Evolutionary conservation across 1,284 basidiomycete species (phyloP).

Genomic region (Melampsora occidentalis): DNA sequence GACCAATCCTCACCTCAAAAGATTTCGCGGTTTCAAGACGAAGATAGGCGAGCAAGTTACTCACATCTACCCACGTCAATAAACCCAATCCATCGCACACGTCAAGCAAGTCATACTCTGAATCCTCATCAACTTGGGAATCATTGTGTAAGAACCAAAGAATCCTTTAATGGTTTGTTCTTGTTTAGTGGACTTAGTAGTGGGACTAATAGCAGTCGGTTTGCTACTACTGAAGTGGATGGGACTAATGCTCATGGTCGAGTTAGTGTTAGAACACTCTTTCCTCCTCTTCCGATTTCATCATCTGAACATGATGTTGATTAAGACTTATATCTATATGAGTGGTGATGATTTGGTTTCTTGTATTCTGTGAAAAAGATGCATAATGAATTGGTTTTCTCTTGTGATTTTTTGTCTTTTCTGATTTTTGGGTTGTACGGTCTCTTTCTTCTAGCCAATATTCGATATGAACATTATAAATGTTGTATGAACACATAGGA

Average conservation of each 20-base stretch:
- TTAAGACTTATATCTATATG: too few species aligned
- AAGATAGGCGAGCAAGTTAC: neutral
- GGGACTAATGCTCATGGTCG: neutral
- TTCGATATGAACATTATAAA: too few species aligned
- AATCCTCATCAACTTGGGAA: neutral
- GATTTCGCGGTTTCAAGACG: neutral
- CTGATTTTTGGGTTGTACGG: too few species aligned
- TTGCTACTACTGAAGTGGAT: constrained; percentile 7
- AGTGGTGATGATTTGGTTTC: too few species aligned
- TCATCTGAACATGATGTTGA: too few species aligned
- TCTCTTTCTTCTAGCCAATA: too few species aligned
- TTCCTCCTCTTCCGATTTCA: neutral
- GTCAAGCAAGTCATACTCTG: neutral
- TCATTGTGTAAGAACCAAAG: constrained; percentile 2
- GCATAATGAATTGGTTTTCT: too few species aligned
- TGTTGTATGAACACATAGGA: too few species aligned
- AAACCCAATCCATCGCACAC: too few species aligned
- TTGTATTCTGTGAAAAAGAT: too few species aligned
- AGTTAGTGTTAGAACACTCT: neutral
- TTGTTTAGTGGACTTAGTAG: neutral
- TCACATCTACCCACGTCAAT: too few species aligned
- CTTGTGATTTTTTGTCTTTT: too few species aligned
- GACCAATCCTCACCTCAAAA: neutral
- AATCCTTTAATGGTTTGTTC: neutral
- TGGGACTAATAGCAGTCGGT: neutral